phyloP scores from a whole-genome alignment of 306 rosid species.

The Senna siamea region DNA sequence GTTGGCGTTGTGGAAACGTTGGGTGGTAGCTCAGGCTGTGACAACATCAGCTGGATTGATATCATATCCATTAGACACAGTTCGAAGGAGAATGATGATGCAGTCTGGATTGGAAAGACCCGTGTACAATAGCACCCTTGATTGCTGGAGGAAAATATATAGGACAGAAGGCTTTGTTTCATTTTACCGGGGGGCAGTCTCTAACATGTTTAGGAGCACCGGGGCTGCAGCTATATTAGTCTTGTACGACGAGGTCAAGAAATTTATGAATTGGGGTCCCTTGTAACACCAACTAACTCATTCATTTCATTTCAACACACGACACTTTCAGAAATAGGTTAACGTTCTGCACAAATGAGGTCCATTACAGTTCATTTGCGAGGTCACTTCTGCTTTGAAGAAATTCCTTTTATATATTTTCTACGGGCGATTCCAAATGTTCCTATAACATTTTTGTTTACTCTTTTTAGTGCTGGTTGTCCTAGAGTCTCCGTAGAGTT shows the following conservation, averaged over 20 bases:
- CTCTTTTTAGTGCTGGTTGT: background rate
- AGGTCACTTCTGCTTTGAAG: background rate
- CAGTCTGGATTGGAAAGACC: slow-evolving; percentile 85
- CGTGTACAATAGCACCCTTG: slow-evolving; percentile 67
- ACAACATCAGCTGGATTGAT: slow-evolving; percentile 88
- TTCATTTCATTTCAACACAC: slow-evolving; percentile 35
- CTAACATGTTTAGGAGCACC: slow-evolving; percentile 84
- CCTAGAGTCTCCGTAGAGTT: too few relatives aligned
- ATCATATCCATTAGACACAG: slow-evolving; percentile 91
- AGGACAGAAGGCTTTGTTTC: slow-evolving; percentile 71
- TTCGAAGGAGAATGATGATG: slow-evolving; percentile 99
- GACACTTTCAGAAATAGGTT: slow-evolving; percentile 41
- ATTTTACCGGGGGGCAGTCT: slow-evolving; percentile 87
- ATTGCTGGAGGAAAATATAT: slow-evolving; percentile 90
- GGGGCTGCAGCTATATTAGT: slow-evolving; percentile 96
- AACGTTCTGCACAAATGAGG: slow-evolving; percentile 31
- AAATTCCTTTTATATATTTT: background rate
- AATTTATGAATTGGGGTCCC: slow-evolving; percentile 73
- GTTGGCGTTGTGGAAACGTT: slow-evolving; percentile 76
- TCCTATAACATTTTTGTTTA: background rate
- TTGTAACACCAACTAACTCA: slow-evolving; percentile 42
- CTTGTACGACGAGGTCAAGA: slow-evolving; percentile 90
- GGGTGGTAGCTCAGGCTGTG: slow-evolving; percentile 91
- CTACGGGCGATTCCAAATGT: background rate
- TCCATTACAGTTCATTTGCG: slow-evolving; percentile 48